Conservation (phyloP, 768 basidiomycete genomes). For the Harrya chromipes region DNA sequence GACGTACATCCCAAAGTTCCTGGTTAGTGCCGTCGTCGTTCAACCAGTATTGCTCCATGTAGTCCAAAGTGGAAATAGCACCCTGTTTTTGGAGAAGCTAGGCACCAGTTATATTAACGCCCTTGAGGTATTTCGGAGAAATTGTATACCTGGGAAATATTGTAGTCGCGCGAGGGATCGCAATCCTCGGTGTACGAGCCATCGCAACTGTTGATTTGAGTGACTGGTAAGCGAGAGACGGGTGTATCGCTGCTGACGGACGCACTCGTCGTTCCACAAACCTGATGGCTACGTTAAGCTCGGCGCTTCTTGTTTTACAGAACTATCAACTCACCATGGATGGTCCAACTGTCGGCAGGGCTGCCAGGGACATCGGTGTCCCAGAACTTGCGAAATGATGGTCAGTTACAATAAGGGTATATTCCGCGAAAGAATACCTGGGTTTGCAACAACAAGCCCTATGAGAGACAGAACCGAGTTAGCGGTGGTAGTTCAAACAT, state of each 20-base stretch:
- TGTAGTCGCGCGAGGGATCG: conserved; percentile 45
- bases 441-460: conserved; percentile 62
- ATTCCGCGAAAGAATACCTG: conserved; percentile 34
- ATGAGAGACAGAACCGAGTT: neutral
- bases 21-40: conserved; percentile 58
- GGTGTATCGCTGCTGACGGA: conserved; percentile 1
- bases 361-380: conserved; percentile 63
- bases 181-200: conserved; percentile 34
- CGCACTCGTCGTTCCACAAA: conserved; percentile 65
- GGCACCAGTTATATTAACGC: neutral
- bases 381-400: conserved; percentile 55
- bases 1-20: conserved; percentile 63
- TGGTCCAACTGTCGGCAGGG: conserved; percentile 67
- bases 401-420: neutral
- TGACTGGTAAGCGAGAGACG: neutral
- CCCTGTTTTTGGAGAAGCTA: conserved; percentile 60
- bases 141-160: conserved; percentile 38
- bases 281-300: conserved; percentile 35
- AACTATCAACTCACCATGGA: conserved; percentile 54
- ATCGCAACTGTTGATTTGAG: conserved; percentile 47
- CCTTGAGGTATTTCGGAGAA: neutral
- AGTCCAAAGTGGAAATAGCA: conserved; percentile 54
- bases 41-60: conserved; percentile 63
- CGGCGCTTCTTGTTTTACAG: neutral
- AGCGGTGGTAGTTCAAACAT: neutral